A percentile compares a stretch with the other conserved stretches of the same genome.
phyloP scores from a whole-genome alignment of 345 rosid genomes.

The Punica granatum region DNA sequence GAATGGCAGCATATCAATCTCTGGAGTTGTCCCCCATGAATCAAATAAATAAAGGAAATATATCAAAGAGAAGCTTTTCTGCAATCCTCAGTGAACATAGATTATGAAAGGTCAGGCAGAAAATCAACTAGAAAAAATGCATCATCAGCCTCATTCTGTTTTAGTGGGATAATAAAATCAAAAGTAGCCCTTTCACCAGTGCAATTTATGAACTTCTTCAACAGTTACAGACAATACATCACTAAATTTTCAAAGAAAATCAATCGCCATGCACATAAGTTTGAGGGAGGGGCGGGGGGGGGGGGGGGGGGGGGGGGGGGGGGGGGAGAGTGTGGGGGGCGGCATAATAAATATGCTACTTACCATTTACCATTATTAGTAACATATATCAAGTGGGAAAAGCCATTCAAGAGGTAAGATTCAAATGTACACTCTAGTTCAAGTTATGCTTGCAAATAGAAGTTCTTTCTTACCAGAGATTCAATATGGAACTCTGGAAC shows the following conservation, averaged over 20 bases:
- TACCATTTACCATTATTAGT: background rate
- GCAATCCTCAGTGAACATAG: background rate
- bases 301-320: no score
- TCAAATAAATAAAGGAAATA: background rate
- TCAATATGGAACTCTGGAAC: conserved; percentile 90
- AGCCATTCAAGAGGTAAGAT: background rate
- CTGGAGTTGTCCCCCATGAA: background rate
- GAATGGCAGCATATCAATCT: background rate
- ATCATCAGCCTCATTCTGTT: background rate
- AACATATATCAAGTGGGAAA: background rate
- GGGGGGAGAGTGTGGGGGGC: no score
- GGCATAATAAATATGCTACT: background rate
- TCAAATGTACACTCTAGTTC: background rate
- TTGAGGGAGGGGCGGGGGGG: background rate
- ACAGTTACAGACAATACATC: background rate
- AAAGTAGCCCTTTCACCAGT: background rate
- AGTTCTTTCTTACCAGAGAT: conserved; percentile 59
- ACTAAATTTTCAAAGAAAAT: background rate
- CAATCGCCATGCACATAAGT: background rate
- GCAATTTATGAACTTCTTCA: background rate
- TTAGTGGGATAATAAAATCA: background rate
- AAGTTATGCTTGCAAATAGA: background rate
- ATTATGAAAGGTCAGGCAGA: background rate
- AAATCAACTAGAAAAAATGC: background rate
- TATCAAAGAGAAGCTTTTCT: background rate